phyloP scores from a whole-genome alignment of 1,284 basidiomycete species.

The Trametes pubescens region DNA sequence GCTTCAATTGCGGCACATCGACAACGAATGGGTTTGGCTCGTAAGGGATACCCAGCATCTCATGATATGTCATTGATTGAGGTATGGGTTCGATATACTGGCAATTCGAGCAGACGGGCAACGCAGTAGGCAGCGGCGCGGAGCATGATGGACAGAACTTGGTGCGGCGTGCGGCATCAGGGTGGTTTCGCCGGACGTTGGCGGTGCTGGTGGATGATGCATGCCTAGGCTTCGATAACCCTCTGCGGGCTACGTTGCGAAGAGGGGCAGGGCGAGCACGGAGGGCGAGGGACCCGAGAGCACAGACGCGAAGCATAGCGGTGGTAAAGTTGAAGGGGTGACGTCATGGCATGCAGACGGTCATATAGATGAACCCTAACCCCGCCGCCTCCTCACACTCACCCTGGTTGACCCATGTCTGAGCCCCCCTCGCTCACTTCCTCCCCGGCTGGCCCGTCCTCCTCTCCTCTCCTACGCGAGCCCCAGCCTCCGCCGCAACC shows the following conservation, averaged over 20 bases:
- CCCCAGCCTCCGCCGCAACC: conserved; percentile 20
- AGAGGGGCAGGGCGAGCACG: conserved; percentile 10
- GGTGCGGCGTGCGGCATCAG: background rate
- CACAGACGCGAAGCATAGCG: conserved; percentile 38
- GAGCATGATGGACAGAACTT: conserved; percentile 66
- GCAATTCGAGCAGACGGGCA: conserved; percentile 77
- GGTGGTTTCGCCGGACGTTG: conserved; percentile 2
- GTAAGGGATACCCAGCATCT: conserved; percentile 66
- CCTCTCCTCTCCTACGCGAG: background rate
- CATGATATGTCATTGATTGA: conserved; percentile 59
- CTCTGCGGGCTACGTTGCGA: background rate
- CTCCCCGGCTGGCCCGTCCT: conserved; percentile 33
- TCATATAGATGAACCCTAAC: conserved; percentile 30
- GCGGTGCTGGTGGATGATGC: background rate
- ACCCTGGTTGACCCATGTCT: conserved; percentile 29
- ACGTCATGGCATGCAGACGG: conserved; percentile 38
- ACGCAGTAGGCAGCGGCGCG: conserved; percentile 59
- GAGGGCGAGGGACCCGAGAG: conserved; percentile 22
- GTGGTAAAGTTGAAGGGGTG: conserved; percentile 27
- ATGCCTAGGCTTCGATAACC: background rate
- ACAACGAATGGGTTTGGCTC: conserved; percentile 73
- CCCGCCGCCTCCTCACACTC: conserved; percentile 16
- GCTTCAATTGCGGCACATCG: conserved; percentile 61
- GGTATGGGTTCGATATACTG: conserved; percentile 67
- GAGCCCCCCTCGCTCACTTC: conserved; percentile 26